Base-by-base conservation (phyloP, 202 grass and related monocot species). In the Brachypodium distachyon region DNA sequence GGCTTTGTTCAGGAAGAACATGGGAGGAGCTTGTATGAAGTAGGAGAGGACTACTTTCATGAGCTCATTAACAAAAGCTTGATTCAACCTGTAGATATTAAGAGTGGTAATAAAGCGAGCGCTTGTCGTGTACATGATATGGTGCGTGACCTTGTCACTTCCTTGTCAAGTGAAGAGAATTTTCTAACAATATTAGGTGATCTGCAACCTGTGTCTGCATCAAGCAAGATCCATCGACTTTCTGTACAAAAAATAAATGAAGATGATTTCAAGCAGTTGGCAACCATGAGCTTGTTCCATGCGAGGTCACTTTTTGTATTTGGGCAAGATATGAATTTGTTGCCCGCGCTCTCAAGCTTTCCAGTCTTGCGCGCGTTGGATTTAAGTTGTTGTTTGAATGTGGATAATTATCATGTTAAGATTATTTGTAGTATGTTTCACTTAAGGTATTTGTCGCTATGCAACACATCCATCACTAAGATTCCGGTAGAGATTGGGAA, bases 401-500 rank as follows among this genome's bases (percentile, higher is more conserved):
- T 82, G 12, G 18, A 64, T 10, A 52, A 82, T 29, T 11, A 41
- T 3, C 19, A 40, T 8, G 27, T 27, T 2, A 82, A 37, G n/a
- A 29, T 23, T 2, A 64, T 82, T 6, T 71, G 67, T 27, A 74
- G 41, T 47, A 0, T 82, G 32, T 27, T 82, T 29, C 68, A 82
- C 56, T 13, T 82, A 0, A 82, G 56, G 4, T 82, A 29, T 2
- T 74, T 82, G 28, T 0, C 0, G 1, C 26, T 82, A n/a, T 0
- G 10, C 1, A 0, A 0, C 0, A 61, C 52, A 27, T 1, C n/a
- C 37, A 50, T 82, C 12, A 63, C 22, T n/a, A 19, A 70, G 16
- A 67, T 82, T n/a, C 67, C 78, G 0, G 12, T 10, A 53, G 32
- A 77, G 55, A 76, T 72, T n/a, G 22, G 7, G 27, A 60, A 80